Conservation (phyloP, 768 basidiomycete species). For the Naganishia friedmannii region DNA sequence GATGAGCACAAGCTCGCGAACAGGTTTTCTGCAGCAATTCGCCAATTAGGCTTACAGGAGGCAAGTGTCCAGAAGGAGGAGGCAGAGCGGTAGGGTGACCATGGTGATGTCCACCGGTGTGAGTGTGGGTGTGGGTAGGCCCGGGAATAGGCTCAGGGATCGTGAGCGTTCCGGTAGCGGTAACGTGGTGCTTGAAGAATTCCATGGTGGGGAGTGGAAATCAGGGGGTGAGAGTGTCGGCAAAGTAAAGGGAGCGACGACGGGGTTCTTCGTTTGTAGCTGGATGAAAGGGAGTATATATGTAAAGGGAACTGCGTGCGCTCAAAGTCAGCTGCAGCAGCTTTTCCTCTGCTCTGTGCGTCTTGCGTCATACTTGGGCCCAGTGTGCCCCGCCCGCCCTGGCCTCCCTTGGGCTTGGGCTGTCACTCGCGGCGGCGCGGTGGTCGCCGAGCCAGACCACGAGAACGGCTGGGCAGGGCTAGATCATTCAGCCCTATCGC, state of each 20-base stretch:
- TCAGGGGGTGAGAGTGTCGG: not conserved
- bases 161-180: conserved; percentile 23
- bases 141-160: conserved; percentile 28
- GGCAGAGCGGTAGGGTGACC: conserved; percentile 8
- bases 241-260: not conserved
- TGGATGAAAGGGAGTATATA: no score
- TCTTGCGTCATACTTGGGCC: no score
- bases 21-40: no score
- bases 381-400: no score
- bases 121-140: conserved; percentile 14
- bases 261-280: not conserved
- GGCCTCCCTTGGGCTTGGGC: no score
- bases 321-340: not conserved
- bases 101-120: conserved; percentile 12
- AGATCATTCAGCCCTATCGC: no score
- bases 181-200: conserved; percentile 20
- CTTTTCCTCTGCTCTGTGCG: no score
- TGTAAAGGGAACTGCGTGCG: not conserved
- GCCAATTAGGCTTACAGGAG: conserved; percentile 12
- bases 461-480: no score
- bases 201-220: conserved; percentile 6
- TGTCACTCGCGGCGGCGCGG: no score
- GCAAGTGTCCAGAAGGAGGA: conserved; percentile 18
- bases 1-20: not conserved
- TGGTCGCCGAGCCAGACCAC: no score